Base-by-base conservation (phyloP, 306 rosid species). In the Gastrolobium villosum region DNA sequence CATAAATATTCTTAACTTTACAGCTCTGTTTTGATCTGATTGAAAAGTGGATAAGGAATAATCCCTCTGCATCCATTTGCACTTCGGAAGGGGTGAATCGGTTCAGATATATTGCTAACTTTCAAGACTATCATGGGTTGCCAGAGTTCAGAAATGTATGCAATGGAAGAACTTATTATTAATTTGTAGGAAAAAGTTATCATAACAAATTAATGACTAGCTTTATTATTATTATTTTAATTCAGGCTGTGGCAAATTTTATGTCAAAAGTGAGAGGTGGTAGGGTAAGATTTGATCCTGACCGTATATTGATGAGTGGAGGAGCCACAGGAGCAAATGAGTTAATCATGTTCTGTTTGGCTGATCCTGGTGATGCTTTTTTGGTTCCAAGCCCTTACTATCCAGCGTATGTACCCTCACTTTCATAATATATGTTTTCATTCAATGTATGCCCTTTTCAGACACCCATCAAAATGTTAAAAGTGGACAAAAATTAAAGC, bases 311-410 rank as follows among this genome's bases (percentile, higher is more conserved):
- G 70, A 95, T 95, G 99, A 77, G 93, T 61, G 99, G 99, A 1
- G 99, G 99, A 28, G 99, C 99, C 5, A 95, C 99, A 2, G 99
- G 99, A 0, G 99, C 98, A 5, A 92, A 91, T 53, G 99, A 95
- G 71, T 69, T 84, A 57, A 57, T 95, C 50, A 93, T 90, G 82
- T 95, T 95, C 76, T 95, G 99, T 78, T 76, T 95, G 84, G 99
- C 97, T 5, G 72, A 95, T 84, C 96, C 90, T 1, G 97, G 96
- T 13, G 99, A 95, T 15, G 98, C 96, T 67, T 95, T 95, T 78
- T 82, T 95, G 36, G 88, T 93, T 63, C 99, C 99, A 6, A 81
- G 93, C 14, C 99, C 99, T 66, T 95, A 81, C 74, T 95, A 95
- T 87, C 96, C 99, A 80, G 98, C 93, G 99, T 95, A 87, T 44